A percentile compares a stretch with the other conserved stretches of the same genome.
Conservation (phyloP, 2,329 filamentous ascomycete species). For the Eutypa lata region DNA sequence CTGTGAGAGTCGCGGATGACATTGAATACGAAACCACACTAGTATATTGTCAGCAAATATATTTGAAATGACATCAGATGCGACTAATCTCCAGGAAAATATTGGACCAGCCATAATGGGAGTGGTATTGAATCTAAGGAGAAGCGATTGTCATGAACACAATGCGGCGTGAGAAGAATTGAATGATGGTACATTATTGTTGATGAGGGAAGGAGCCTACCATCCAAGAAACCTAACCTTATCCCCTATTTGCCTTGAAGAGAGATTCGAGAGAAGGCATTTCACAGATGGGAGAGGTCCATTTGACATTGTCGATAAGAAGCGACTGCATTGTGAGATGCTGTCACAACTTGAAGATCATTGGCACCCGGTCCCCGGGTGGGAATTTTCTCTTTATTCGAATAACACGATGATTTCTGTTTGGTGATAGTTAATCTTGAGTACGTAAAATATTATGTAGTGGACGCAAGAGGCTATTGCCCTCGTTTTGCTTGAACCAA, state of each 20-base stretch:
- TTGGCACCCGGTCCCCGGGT: too few species aligned
- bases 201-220: conserved; percentile 49
- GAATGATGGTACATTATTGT: conserved; percentile 1
- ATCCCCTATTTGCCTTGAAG: conserved; percentile 49
- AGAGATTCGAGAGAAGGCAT: conserved; percentile 63
- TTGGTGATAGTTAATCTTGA: too few species aligned
- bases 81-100: too few species aligned
- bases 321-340: background rate
- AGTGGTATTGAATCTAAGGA: too few species aligned
- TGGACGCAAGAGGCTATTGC: too few species aligned
- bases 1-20: conserved; percentile 56
- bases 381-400: too few species aligned
- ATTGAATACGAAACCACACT: conserved; percentile 53
- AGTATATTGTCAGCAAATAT: conserved; percentile 20
- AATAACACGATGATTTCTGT: too few species aligned
- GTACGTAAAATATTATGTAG: too few species aligned
- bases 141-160: too few species aligned
- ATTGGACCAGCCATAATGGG: too few species aligned
- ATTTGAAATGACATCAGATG: conserved; percentile 4
- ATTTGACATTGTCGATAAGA: conserved; percentile 40
- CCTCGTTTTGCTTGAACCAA: too few species aligned
- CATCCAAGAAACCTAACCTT: conserved; percentile 93
- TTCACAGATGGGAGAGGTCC: conserved; percentile 63
- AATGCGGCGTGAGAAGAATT: background rate
- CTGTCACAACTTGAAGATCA: too few species aligned